phyloP scores from a whole-genome alignment of 1,284 basidiomycete genomes.

The Ustilago tritici region DNA sequence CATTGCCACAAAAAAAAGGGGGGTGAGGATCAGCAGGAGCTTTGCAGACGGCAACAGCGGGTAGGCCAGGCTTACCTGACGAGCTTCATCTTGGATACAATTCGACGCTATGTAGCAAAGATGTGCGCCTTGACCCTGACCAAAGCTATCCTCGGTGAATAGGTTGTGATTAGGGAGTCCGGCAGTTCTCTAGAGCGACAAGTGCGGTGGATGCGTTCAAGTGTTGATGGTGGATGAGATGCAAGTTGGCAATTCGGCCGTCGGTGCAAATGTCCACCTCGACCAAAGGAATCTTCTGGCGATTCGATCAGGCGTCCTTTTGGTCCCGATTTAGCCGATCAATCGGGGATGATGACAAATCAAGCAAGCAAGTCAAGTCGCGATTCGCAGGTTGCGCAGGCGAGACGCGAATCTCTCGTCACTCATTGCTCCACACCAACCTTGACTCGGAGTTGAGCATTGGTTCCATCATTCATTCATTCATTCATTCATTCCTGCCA shows the following conservation, averaged over 20 bases:
- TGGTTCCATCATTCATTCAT: too few species aligned
- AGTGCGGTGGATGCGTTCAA: neutral
- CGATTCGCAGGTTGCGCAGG: constrained; percentile 21
- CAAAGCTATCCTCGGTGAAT: neutral
- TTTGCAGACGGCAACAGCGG: too few species aligned
- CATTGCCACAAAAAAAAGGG: neutral
- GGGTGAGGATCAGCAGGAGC: neutral
- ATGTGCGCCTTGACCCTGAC: constrained; percentile 49
- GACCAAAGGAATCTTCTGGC: neutral
- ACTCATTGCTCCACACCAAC: neutral
- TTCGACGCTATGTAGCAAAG: neutral
- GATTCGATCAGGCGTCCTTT: neutral
- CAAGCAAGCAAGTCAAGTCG: constrained; percentile 7
- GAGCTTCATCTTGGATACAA: constrained; percentile 65
- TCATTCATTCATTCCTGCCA: too few species aligned
- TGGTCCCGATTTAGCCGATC: neutral
- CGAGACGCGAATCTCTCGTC: neutral
- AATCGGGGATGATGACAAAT: neutral
- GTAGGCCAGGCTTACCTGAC: constrained; percentile 55
- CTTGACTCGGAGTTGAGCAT: too few species aligned
- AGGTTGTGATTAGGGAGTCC: constrained; percentile 41
- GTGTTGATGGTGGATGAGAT: constrained; percentile 2
- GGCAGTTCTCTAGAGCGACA: constrained; percentile 8
- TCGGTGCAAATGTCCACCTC: too few species aligned
- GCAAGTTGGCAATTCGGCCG: neutral